A percentile compares a stretch with the other conserved stretches of the same genome.
Conservation (phyloP, 2,329 filamentous ascomycete species). For the Alternaria sp. region DNA sequence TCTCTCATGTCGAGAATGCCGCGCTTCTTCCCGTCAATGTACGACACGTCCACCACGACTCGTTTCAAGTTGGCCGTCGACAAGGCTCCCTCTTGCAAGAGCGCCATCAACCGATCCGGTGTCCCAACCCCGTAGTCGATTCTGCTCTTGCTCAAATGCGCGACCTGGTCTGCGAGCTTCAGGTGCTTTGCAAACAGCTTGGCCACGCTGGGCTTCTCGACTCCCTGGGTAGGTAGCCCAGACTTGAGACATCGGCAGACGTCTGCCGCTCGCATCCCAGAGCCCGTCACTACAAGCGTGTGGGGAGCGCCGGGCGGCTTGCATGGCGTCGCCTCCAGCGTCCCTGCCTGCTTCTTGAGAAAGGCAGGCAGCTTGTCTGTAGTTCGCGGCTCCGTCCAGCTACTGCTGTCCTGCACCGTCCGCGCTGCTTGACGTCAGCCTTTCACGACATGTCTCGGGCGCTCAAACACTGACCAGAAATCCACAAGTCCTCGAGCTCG, state of each 20-base stretch:
- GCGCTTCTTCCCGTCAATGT: conserved; percentile 93
- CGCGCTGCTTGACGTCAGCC: conserved; percentile 60
- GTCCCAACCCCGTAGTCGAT: conserved; percentile 92
- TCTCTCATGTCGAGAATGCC: conserved; percentile 96
- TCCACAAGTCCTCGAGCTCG: conserved; percentile 81
- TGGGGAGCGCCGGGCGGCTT: conserved; percentile 69
- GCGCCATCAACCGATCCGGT: conserved; percentile 78
- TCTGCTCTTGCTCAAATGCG: conserved; percentile 71
- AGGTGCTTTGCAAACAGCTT: conserved; percentile 99
- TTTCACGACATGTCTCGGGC: neutral
- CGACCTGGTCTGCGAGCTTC: conserved; percentile 85
- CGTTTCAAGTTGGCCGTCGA: conserved; percentile 74
- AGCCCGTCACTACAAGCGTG: conserved; percentile 85
- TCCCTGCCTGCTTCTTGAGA: conserved; percentile 69
- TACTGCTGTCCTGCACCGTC: conserved; percentile 79
- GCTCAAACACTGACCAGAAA: conserved; percentile 65
- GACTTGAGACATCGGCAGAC: conserved; percentile 80
- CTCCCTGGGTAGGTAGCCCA: conserved; percentile 42
- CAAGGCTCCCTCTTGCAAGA: conserved; percentile 81
- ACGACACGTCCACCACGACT: conserved; percentile 87
- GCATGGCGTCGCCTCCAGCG: conserved; percentile 67
- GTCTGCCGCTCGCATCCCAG: conserved; percentile 85
- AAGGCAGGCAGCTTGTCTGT: conserved; percentile 79
- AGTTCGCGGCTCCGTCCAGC: conserved; percentile 70
- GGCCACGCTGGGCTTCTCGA: conserved; percentile 75